phyloP scores from a whole-genome alignment of 2,329 filamentous ascomycete species.

The Aspergillus ruber region DNA sequence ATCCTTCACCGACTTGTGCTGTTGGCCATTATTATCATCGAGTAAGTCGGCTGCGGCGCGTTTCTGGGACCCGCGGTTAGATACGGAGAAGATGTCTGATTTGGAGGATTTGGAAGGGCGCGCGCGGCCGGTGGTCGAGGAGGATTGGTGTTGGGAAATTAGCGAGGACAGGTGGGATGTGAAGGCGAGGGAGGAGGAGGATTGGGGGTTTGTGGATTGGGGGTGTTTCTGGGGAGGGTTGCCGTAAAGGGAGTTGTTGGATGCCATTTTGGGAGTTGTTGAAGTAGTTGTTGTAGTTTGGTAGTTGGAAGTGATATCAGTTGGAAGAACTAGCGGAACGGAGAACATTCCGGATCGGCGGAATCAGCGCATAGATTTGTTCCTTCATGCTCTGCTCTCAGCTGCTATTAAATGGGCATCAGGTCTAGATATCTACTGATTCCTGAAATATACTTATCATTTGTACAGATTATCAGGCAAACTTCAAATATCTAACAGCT shows the following conservation, averaged over 20 bases:
- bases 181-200: slow-evolving; percentile 73
- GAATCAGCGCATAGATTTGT: too few relatives aligned
- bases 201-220: slow-evolving; percentile 47
- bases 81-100: slow-evolving; percentile 61
- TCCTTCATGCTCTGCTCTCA: too few relatives aligned
- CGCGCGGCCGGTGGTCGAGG: slow-evolving; percentile 38
- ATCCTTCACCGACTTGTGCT: slow-evolving; percentile 55
- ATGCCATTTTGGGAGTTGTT: slow-evolving; percentile 41
- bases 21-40: slow-evolving; percentile 51
- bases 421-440: too few relatives aligned
- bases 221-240: slow-evolving; percentile 61
- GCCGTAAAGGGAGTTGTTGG: slow-evolving; percentile 72
- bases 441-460: too few relatives aligned
- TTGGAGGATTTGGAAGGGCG: slow-evolving; percentile 49
- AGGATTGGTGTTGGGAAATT: slow-evolving; percentile 49
- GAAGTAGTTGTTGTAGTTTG: background rate
- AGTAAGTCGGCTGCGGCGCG: slow-evolving; percentile 54
- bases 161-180: slow-evolving; percentile 80
- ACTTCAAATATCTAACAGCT: too few relatives aligned
- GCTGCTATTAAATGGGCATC: too few relatives aligned
- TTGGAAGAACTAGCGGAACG: background rate
- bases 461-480: too few relatives aligned
- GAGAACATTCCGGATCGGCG: too few relatives aligned
- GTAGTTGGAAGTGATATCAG: background rate
- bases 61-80: slow-evolving; percentile 58